phyloP scores from a whole-genome alignment of 2,329 filamentous ascomycete species.

The Zasmidium citrigriseum region DNA sequence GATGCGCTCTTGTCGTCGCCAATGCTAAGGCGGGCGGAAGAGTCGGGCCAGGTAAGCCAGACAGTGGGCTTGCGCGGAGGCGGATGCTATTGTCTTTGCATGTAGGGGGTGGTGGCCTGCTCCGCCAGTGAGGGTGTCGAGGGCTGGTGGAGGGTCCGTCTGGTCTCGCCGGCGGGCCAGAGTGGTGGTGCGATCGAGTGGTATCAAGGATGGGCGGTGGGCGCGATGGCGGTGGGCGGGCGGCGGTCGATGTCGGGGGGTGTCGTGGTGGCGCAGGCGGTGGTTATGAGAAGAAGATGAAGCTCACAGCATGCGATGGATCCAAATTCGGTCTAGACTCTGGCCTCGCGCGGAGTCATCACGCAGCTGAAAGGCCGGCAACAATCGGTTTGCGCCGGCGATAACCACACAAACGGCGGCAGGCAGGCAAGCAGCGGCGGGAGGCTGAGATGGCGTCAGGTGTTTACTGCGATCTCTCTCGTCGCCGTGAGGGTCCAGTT shows the following conservation, averaged over 20 bases:
- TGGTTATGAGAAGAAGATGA: not conserved
- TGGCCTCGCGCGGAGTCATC: not conserved
- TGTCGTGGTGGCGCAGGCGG: not conserved
- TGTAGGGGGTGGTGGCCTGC: slow-evolving; percentile 31
- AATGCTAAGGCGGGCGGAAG: slow-evolving; percentile 46
- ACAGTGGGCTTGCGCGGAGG: slow-evolving; percentile 45
- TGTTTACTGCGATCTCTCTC: too few relatives aligned
- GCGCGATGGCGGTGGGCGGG: not conserved
- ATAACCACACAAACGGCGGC: too few relatives aligned
- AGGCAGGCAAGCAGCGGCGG: too few relatives aligned
- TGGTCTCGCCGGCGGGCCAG: slow-evolving; percentile 24
- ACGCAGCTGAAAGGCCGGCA: too few relatives aligned
- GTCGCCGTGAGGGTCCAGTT: too few relatives aligned
- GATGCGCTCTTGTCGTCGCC: slow-evolving; percentile 4
- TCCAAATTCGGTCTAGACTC: not conserved
- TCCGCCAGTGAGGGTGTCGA: slow-evolving; percentile 18
- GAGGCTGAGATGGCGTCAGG: too few relatives aligned
- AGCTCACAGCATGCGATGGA: not conserved
- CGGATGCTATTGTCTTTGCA: slow-evolving; percentile 28
- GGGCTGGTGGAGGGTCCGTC: slow-evolving; percentile 21
- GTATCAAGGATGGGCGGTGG: not conserved
- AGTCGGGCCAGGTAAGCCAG: slow-evolving; percentile 48
- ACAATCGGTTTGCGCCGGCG: too few relatives aligned
- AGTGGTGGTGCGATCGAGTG: slow-evolving; percentile 12
- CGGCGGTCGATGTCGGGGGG: not conserved